phyloP scores from a whole-genome alignment of 345 rosid genomes.

The Isatis tinctoria region DNA sequence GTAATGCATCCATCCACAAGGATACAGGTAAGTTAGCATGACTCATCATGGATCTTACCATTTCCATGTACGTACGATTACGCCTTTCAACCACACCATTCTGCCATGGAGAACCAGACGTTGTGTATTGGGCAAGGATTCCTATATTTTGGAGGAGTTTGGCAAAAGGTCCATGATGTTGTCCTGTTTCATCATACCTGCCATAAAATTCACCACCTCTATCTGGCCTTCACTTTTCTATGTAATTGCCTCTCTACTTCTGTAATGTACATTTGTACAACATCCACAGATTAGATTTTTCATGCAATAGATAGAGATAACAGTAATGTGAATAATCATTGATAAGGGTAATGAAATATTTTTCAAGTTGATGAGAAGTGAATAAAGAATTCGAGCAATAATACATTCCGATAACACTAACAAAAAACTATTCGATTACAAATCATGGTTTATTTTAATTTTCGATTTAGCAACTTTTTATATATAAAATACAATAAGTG shows the following conservation, averaged over 20 bases:
- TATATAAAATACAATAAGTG: no score
- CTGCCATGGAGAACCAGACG: background rate
- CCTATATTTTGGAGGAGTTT: background rate
- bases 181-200: background rate
- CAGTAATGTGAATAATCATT: background rate
- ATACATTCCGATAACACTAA: no score
- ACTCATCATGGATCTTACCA: conserved; percentile 6
- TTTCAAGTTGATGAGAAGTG: no score
- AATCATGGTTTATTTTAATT: no score
- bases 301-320: conserved; percentile 6
- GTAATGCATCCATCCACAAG: conserved; percentile 6
- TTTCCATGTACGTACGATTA: background rate
- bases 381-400: no score
- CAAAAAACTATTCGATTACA: no score
- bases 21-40: background rate
- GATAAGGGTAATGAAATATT: background rate
- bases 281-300: background rate
- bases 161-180: background rate
- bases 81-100: conserved; percentile 8
- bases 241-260: background rate
- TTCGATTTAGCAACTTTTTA: no score
- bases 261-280: background rate
- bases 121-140: background rate
- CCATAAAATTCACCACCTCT: background rate
- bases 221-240: background rate